Percentiles rank a stretch among this genome's conserved stretches.
phyloP scores from a whole-genome alignment of 805 yeast species.

The Suhomyces sp. region DNA sequence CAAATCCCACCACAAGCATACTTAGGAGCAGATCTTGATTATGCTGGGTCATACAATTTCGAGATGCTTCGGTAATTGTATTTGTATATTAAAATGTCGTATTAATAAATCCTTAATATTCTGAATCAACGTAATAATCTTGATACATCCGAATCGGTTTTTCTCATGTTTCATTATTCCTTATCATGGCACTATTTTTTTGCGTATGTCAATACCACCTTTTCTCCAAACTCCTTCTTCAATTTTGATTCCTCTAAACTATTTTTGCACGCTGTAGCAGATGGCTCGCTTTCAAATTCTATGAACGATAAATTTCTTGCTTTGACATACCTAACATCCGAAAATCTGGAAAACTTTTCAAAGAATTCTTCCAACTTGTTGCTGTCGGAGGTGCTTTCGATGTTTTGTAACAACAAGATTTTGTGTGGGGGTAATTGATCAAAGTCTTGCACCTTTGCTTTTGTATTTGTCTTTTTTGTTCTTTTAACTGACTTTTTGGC shows the following conservation, averaged over 20 bases:
- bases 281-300: slow-evolving; percentile 61
- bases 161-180: neutral
- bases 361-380: slow-evolving; percentile 44
- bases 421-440: slow-evolving; percentile 64
- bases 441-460: slow-evolving; percentile 17
- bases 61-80: slow-evolving; percentile 2
- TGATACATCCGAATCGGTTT: neutral
- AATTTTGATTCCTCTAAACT: slow-evolving; percentile 9
- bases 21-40: slow-evolving; percentile 1
- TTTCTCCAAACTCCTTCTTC: slow-evolving; percentile 19
- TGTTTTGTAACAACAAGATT: slow-evolving; percentile 61
- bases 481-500: slow-evolving; percentile 17
- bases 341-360: slow-evolving; percentile 54
- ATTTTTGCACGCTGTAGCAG: slow-evolving; percentile 43
- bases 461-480: slow-evolving; percentile 5
- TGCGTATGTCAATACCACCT: slow-evolving; percentile 31
- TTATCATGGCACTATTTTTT: slow-evolving; percentile 24
- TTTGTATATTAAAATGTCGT: no score
- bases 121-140: neutral
- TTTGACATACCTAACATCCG: slow-evolving; percentile 64
- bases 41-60: slow-evolving; percentile 9
- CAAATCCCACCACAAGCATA: no score
- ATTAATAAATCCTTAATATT: no score
- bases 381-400: slow-evolving; percentile 30
- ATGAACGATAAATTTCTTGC: slow-evolving; percentile 75